Percentiles rank a stretch among this genome's conserved stretches.
These are phyloP conservation scores for Aspergillus amoenus DNA, from an alignment of 2,329 filamentous ascomycete genomes.

Conservation along the genomic window DNA sequence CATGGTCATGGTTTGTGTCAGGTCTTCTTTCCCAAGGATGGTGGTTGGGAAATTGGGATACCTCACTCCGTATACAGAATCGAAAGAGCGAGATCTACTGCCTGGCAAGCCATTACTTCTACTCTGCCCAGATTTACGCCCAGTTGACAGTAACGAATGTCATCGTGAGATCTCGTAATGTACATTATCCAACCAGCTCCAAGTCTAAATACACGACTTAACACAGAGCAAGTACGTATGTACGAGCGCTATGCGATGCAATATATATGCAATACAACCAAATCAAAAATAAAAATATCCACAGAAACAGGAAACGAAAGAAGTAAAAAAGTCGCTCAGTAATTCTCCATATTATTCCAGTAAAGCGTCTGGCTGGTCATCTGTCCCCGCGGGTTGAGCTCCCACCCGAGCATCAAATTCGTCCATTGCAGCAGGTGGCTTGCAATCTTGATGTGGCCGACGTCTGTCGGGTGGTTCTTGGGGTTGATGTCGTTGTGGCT, in stretches of 20 bases:
- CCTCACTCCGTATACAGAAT: too few species aligned
- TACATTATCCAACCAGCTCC: neutral
- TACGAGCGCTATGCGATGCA: neutral
- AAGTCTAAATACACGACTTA: neutral
- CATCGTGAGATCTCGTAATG: neutral
- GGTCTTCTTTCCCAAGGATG: too few species aligned
- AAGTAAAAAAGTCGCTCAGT: constrained; percentile 28
- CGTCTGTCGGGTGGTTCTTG: constrained; percentile 60
- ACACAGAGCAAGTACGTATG: neutral
- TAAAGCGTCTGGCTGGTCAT: constrained; percentile 51
- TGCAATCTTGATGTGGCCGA: constrained; percentile 61
- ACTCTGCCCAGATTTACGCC: too few species aligned
- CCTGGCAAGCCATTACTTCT: too few species aligned
- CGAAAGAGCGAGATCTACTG: too few species aligned
- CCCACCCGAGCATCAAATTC: constrained; percentile 57
- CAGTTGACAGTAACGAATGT: too few species aligned
- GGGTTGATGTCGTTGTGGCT: constrained; percentile 63
- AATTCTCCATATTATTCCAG: constrained; percentile 53
- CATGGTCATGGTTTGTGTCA: too few species aligned
- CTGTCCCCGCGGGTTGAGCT: constrained; percentile 56
- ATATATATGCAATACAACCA: neutral
- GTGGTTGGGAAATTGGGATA: too few species aligned
- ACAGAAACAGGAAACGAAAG: neutral
- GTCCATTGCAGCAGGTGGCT: constrained; percentile 61
- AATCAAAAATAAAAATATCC: neutral